These are phyloP conservation scores for Acacia confusa DNA, from an alignment of 306 rosid genomes.

Conservation along the genomic window DNA sequence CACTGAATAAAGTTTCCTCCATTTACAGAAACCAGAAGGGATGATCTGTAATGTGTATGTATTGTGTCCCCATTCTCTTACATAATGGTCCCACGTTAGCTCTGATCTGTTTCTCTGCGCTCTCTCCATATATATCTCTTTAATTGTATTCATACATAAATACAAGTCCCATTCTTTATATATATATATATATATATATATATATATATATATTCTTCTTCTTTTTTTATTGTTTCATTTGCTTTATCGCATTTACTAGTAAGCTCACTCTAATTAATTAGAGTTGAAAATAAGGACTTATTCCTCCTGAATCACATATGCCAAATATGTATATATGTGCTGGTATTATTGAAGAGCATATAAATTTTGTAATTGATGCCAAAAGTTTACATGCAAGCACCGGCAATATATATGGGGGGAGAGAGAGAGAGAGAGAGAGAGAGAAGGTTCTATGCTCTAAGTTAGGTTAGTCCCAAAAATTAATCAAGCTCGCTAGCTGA, in stretches of 20 bases:
- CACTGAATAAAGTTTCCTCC: constrained; percentile 39
- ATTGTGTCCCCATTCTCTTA: constrained; percentile 47
- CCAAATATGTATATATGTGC: background rate
- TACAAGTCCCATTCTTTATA: background rate
- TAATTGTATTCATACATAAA: background rate
- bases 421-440: background rate
- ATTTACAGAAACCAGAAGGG: constrained; percentile 45
- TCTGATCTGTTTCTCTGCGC: background rate
- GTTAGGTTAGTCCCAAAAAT: background rate
- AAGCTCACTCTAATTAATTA: background rate
- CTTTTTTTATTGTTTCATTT: background rate
- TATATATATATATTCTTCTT: background rate
- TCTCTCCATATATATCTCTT: background rate
- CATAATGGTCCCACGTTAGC: constrained; percentile 47
- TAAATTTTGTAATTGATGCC: background rate
- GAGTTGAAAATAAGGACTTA: background rate
- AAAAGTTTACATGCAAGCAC: background rate
- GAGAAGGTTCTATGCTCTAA: background rate
- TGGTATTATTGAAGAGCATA: background rate
- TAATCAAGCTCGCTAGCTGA: background rate
- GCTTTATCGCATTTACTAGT: background rate
- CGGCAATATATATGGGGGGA: background rate
- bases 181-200: background rate
- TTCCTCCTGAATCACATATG: background rate
- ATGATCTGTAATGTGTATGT: constrained; percentile 34